Percentiles rank a stretch among this genome's conserved stretches.
phyloP scores from a whole-genome alignment of 202 grass and related monocot species.

The Eragrostis tef region DNA sequence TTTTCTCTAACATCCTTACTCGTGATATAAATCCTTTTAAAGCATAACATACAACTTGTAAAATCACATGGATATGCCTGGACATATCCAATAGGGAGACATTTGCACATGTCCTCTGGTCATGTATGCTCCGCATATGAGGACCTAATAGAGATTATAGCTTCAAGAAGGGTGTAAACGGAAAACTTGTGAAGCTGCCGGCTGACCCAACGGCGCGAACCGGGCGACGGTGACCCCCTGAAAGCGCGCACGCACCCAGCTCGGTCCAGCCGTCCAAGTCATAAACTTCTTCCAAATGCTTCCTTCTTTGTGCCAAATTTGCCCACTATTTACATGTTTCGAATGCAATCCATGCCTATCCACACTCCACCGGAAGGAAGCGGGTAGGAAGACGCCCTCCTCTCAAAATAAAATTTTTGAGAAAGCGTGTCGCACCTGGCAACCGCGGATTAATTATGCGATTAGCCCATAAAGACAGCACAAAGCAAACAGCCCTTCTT shows the following conservation, averaged over 20 bases:
- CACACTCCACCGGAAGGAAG: slow-evolving; percentile 26
- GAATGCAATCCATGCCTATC: slow-evolving; percentile 41
- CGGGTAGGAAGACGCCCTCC: slow-evolving; percentile 26
- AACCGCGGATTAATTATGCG: not conserved
- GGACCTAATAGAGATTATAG: not conserved
- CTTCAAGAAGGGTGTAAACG: not conserved
- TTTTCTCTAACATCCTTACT: too few relatives aligned
- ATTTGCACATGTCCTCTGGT: too few relatives aligned
- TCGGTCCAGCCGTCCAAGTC: slow-evolving; percentile 17
- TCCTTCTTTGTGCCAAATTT: slow-evolving; percentile 12
- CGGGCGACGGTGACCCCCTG: slow-evolving; percentile 27
- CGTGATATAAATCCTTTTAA: too few relatives aligned
- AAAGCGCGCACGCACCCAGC: slow-evolving; percentile 3
- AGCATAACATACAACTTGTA: too few relatives aligned
- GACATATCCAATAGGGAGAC: too few relatives aligned
- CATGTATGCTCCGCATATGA: too few relatives aligned
- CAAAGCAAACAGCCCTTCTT: not conserved
- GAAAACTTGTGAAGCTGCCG: not conserved
- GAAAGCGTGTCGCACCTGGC: slow-evolving; percentile 42
- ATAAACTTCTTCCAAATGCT: slow-evolving; percentile 7
- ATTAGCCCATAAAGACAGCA: not conserved
- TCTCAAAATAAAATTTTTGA: not conserved
- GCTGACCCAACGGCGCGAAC: not conserved
- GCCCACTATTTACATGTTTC: slow-evolving; percentile 49
- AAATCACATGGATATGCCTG: too few relatives aligned